A percentile compares a stretch with the other conserved stretches of the same genome.
Conservation (phyloP, 2,329 filamentous ascomycete species). For the Cercospora sp. region DNA sequence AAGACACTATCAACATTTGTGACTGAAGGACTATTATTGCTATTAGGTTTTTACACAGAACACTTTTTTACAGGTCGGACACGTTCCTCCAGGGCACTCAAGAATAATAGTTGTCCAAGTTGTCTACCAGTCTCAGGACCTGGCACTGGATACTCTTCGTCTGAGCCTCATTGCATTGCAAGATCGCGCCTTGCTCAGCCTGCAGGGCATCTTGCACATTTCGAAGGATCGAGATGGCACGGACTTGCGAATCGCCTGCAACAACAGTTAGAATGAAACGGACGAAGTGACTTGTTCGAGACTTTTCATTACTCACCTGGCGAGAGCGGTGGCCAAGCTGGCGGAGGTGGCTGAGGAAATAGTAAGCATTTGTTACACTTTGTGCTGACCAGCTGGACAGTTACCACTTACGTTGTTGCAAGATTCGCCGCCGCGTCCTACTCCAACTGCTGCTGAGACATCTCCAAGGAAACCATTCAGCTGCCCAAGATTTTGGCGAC, state of each 20-base stretch:
- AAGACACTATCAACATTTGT: neutral
- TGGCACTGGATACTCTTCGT: slow-evolving; percentile 18
- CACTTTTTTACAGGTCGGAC: neutral
- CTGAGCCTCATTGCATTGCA: slow-evolving; percentile 11
- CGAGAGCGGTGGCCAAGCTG: slow-evolving; percentile 18
- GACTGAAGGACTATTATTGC: neutral
- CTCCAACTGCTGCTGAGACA: slow-evolving; percentile 15
- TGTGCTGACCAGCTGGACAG: too few relatives aligned
- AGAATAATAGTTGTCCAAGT: slow-evolving; percentile 15
- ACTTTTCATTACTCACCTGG: neutral
- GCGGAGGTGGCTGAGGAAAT: neutral
- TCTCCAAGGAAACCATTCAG: slow-evolving; percentile 21
- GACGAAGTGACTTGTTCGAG: neutral
- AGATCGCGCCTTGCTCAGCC: slow-evolving; percentile 15
- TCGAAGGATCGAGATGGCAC: slow-evolving; percentile 20
- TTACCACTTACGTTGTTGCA: slow-evolving; percentile 14
- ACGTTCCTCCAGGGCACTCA: neutral
- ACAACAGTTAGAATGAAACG: neutral
- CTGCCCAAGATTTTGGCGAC: slow-evolving; percentile 17
- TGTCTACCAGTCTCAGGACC: slow-evolving; percentile 16
- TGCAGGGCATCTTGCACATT: slow-evolving; percentile 16
- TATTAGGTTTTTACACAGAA: too few relatives aligned
- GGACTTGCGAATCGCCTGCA: slow-evolving; percentile 10
- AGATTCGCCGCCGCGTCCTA: slow-evolving; percentile 1
- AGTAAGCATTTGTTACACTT: neutral